Conservation (phyloP, 2,329 filamentous ascomycete species). For the Xylariaceae sp. region DNA sequence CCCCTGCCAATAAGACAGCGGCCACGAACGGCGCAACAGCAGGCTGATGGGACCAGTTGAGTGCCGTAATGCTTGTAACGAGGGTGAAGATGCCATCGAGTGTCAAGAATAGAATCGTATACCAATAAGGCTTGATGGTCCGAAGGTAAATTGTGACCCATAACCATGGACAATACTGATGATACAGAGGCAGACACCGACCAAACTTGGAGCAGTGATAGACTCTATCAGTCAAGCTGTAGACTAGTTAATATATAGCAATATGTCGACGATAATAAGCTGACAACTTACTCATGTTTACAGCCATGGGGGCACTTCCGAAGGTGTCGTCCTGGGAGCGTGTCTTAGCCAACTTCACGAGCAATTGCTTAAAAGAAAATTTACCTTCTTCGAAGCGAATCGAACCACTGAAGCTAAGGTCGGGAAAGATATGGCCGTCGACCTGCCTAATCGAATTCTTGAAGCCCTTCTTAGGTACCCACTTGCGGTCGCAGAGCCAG, state of each 20-base stretch:
- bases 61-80: constrained; percentile 9
- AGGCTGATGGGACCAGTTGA: background rate
- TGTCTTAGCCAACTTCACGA: background rate
- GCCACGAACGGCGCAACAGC: background rate
- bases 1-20: background rate
- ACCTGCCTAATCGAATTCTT: constrained; percentile 27
- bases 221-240: constrained; percentile 24
- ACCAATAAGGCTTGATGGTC: constrained; percentile 31
- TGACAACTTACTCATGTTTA: background rate
- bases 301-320: constrained; percentile 16
- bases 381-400: constrained; percentile 20
- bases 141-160: constrained; percentile 26
- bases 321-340: constrained; percentile 5
- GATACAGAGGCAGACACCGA: constrained; percentile 26
- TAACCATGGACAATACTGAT: constrained; percentile 27
- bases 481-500: constrained; percentile 25
- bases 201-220: constrained; percentile 22
- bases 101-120: constrained; percentile 22
- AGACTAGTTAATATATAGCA: background rate
- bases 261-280: background rate
- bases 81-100: constrained; percentile 24
- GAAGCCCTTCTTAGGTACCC: constrained; percentile 15
- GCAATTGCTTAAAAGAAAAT: background rate
- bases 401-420: background rate
- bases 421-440: background rate